Conservation (phyloP, 2,329 filamentous ascomycete genomes). For the Paraconiothyrium brasiliense region DNA sequence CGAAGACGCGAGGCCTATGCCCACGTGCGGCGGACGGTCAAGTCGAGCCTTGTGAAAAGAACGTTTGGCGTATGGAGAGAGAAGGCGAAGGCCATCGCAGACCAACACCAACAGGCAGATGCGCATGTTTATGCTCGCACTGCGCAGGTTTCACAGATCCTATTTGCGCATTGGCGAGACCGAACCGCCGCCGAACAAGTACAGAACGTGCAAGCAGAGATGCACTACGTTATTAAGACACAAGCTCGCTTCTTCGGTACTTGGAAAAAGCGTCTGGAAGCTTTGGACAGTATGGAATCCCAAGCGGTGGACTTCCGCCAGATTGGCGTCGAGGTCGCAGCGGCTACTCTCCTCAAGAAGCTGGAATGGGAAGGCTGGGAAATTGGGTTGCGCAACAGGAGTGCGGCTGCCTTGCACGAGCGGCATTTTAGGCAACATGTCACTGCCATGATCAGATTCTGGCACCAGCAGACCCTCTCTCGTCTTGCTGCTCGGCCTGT, state of each 20-base stretch:
- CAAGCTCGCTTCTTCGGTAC: constrained; percentile 37
- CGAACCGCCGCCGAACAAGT: constrained; percentile 41
- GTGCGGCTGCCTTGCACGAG: constrained; percentile 61
- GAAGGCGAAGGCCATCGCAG: constrained; percentile 28
- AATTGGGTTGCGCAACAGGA: constrained; percentile 60
- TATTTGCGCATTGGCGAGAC: constrained; percentile 56
- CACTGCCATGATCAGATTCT: constrained; percentile 3
- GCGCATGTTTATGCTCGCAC: constrained; percentile 34
- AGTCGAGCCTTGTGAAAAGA: constrained; percentile 61
- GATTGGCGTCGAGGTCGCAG: constrained; percentile 57
- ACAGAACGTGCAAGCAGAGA: constrained; percentile 32
- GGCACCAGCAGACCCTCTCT: constrained; percentile 5
- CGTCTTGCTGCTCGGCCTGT: background rate
- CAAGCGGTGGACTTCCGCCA: constrained; percentile 59
- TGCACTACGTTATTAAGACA: constrained; percentile 40
- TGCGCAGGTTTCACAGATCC: constrained; percentile 34
- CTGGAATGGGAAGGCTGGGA: constrained; percentile 68
- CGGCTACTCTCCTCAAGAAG: constrained; percentile 61
- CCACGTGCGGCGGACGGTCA: constrained; percentile 61
- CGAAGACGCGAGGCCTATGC: constrained; percentile 66
- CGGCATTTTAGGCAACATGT: constrained; percentile 53
- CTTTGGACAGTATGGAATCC: constrained; percentile 43
- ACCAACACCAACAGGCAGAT: constrained; percentile 44
- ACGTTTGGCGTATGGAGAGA: constrained; percentile 51
- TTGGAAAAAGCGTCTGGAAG: constrained; percentile 37